Evolutionary conservation across 768 basidiomycete genomes (phyloP), one percentile per base, ranked within the genome.

Genomic region (Leccinum imitatum): DNA sequence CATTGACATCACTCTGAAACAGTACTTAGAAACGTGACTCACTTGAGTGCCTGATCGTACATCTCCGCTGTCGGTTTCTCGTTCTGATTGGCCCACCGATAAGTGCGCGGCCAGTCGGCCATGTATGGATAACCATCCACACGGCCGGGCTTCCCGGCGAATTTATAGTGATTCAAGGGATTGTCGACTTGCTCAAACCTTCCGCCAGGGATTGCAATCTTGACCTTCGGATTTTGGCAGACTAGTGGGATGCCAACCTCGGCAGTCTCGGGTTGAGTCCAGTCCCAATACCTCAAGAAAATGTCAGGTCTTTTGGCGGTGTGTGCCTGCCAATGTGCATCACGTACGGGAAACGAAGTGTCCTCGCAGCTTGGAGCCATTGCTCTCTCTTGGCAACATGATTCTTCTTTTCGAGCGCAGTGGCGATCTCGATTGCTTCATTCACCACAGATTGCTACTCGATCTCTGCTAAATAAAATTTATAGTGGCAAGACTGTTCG

Each of bases 291-390:
- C 3, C 66, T 67, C 1, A 27, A 50, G 3, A 35, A 35, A 52
- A 52, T 17, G 21, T 56, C 9, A 37, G 35, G 6, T 10, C 44
- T 2, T 10, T 6, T 52, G 11, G 17, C 0, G 2, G 6, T 6
- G 6, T 17, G 8, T 10, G 23, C 19, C 14, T 25, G 1, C 10
- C 47, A 48, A 6, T 11, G 2, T 4, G 19, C 17, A n/a, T 7
- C 10, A 59, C 66, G 47, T 39, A 67, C 66, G 66, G 67, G 53
- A 57, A 57, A 55, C 66, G 66, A 47, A 68, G 57, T 1, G 53
- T 15, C 50, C 41, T 54, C 17, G 66, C 67, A 3, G 59, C 50
- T 53, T 53, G 35, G 8, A 65, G 21, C 66, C 67, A 67, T n/a
- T 50, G 13, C 31, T 54, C 59, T 17, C 21, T 6, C 7, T 27